Base-by-base conservation (phyloP, 148 eudicot species). In the Rhododendron mucronatum region DNA sequence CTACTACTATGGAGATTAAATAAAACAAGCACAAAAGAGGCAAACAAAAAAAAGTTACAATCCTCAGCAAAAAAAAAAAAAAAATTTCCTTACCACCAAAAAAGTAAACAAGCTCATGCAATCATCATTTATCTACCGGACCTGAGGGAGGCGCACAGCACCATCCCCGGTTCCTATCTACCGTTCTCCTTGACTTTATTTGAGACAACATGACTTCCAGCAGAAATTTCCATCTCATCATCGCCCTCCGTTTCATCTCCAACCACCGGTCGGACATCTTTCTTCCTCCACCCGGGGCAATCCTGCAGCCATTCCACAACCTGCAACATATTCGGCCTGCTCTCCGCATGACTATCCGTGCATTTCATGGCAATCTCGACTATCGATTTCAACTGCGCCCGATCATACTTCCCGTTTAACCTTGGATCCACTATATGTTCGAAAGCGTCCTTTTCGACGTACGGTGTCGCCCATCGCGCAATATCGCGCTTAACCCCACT, bases 281-380 rank as follows among this genome's bases (percentile, higher is more conserved):
- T 90, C 82, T 75, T 88, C 81, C 87, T 85, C 73, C 84, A 57
- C 73, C 86, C 87, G 2, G 33, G 23, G 0, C 89, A 88, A 63
- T 83, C 30, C 80, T 82, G 85, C 3, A 90, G 87, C 93, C 92
- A 86, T 15, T 78, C 89, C 33, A 84, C 93, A 23, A 90, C 91
- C 11, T 92, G 88, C 71, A 78, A 23, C 93, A 92, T 92, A 44
- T 74, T 89, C 20, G 93, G 93, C 87, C 92, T 77, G 28, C 85
- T 90, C 84, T 89, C 93, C 5, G 89, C 86, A 15, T 85, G 73
- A 0, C 85, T 39, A 33, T 92, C 90, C 5, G 89, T 85, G 30
- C 92, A 92, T 23, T 82, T 85, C 85, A 89, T 41, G 0, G 90
- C 90, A 44, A 92, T 85, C 71, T 48, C 39, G 0, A 92, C 63